Base-by-base conservation (phyloP, 2,329 filamentous ascomycete species). In the Sclerotinia glacialis region DNA sequence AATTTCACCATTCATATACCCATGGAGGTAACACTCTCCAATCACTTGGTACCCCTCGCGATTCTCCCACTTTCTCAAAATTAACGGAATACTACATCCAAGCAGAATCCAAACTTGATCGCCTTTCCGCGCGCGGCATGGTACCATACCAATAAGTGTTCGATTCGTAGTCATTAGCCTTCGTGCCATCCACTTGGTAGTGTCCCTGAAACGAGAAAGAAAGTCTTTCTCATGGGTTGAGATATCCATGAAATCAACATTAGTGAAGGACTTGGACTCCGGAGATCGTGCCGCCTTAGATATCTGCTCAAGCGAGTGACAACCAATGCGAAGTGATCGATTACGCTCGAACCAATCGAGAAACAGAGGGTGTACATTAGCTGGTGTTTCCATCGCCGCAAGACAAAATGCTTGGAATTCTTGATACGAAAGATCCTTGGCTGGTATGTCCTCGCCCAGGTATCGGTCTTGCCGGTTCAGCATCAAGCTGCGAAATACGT, bases 1-100 rank as follows among this genome's bases (percentile, higher is more conserved):
- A 62, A 52, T 60, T 59, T 71, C 69, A 2, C 71, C 69, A 52
- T 68, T 64, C 69, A 71, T 72, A 64, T 63, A 70, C n/a, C 67
- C 66, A 28, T 69, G 62, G 4, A 71, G 55, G 18, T 71, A 71
- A 42, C 66, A 71, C 42, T 72, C 71, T 3, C 69, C 71, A 55
- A 69, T 58, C 26, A 72, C 44, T 46, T 68, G 28, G 40, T 37
- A 61, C 14, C n/a, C 53, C 31, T 66, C 14, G 26, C 14, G 11
- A 3, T 21, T 49, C 18, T 67, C 62, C 11, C 62, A 26, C 40
- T 68, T 66, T 31, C 69, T 66, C 34, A 70, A 37, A 55, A 72
- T 61, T 11, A 72, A 53, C 1, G 70, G 69, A 28, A 72, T 66
- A 28, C 64, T 70, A 46, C 69, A 71, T 46, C 69, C 69, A 37